Evolutionary conservation across 495 filamentous ascomycete genomes (phyloP).

Genomic region (Collariella sp.): DNA sequence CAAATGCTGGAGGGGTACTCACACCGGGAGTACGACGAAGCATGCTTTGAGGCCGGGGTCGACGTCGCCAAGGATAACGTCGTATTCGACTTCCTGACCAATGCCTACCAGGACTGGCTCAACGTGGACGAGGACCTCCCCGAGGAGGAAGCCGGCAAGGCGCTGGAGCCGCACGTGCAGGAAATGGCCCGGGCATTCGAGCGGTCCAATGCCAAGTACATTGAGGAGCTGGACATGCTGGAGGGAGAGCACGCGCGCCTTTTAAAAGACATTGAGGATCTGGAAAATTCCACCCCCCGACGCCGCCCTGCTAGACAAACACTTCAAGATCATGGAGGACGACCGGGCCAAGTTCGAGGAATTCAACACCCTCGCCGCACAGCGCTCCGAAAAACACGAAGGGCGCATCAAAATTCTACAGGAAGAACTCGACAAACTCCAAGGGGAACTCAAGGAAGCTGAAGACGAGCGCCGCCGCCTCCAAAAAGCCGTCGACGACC

Average conservation of each 20-base stretch:
- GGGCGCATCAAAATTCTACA: slow-evolving; percentile 64
- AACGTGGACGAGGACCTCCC: slow-evolving; percentile 76
- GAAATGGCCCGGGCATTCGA: slow-evolving; percentile 88
- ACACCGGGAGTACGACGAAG: slow-evolving; percentile 72
- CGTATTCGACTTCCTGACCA: slow-evolving; percentile 81
- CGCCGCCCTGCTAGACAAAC: slow-evolving; percentile 69
- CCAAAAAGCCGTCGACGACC: slow-evolving; percentile 76
- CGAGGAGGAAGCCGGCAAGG: slow-evolving; percentile 67
- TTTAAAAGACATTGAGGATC: slow-evolving; percentile 73
- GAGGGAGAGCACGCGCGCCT: slow-evolving; percentile 75
- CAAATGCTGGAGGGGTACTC: slow-evolving; percentile 79
- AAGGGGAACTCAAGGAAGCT: slow-evolving; percentile 64
- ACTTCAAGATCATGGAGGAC: slow-evolving; percentile 78
- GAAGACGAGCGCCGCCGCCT: slow-evolving; percentile 73
- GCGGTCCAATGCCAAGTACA: slow-evolving; percentile 65
- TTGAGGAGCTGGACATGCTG: slow-evolving; percentile 70
- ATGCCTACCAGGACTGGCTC: slow-evolving; percentile 89
- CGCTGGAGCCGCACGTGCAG: slow-evolving; percentile 75
- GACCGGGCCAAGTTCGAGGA: slow-evolving; percentile 88
- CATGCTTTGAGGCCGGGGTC: slow-evolving; percentile 71
- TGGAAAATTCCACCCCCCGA: slow-evolving; percentile 78
- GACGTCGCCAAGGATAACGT: slow-evolving; percentile 85
- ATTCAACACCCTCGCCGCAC: slow-evolving; percentile 73
- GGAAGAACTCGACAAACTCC: slow-evolving; percentile 69
- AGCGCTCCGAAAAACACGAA: slow-evolving; percentile 77